A percentile compares a stretch with the other conserved stretches of the same genome.
Conservation (phyloP, 768 basidiomycete genomes). For the Postia placenta region DNA sequence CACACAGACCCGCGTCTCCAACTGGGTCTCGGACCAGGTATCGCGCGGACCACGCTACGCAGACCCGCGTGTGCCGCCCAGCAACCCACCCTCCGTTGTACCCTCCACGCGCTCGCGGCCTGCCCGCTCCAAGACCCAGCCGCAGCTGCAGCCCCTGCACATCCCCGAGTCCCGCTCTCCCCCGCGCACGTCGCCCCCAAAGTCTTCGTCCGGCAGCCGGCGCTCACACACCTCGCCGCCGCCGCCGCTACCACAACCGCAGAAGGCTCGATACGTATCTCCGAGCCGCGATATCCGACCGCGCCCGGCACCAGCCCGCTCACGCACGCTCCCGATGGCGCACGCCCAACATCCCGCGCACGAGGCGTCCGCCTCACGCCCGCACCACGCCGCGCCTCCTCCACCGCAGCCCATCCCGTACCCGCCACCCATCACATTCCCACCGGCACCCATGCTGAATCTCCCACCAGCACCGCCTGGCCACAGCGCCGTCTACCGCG, state of each 20-base stretch:
- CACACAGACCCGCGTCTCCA: conserved; percentile 20
- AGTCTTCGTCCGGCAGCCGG: neutral
- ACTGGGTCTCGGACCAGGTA: conserved; percentile 22
- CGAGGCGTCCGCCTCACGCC: neutral
- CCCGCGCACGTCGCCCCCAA: neutral
- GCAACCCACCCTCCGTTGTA: neutral
- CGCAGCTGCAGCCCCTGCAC: neutral
- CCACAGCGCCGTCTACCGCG: conserved; percentile 4
- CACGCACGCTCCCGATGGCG: conserved; percentile 10
- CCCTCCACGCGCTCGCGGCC: neutral
- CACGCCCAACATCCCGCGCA: neutral
- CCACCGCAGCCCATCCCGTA: neutral
- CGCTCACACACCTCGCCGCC: neutral
- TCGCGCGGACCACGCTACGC: conserved; percentile 3
- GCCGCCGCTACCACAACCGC: neutral
- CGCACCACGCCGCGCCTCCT: neutral
- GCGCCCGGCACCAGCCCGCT: conserved; percentile 11
- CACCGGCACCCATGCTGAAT: neutral
- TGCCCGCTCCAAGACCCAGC: neutral
- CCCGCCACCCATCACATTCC: neutral
- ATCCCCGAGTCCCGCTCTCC: neutral
- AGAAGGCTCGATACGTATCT: neutral
- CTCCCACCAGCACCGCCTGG: conserved; percentile 1
- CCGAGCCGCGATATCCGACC: neutral
- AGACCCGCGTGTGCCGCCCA: neutral